Conservation (phyloP, 2,329 filamentous ascomycete genomes). For the Stachybotrys echinatus region DNA sequence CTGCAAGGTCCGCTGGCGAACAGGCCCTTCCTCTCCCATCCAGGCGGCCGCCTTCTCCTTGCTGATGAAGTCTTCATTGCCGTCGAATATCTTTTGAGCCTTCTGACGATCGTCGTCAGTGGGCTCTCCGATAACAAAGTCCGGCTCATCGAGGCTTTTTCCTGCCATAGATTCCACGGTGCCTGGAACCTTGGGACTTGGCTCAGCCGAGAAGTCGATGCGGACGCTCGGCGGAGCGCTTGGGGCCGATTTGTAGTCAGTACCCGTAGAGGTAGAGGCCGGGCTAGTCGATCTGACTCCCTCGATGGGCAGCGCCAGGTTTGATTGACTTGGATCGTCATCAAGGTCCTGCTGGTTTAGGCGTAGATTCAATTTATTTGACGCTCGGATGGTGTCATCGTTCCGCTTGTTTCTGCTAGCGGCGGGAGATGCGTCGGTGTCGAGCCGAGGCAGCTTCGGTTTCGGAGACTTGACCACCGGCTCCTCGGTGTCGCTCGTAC, state of each 20-base stretch:
- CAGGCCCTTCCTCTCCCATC: slow-evolving; percentile 70
- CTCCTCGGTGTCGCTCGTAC: slow-evolving; percentile 40
- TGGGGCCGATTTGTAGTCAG: slow-evolving; percentile 35
- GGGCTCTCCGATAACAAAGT: slow-evolving; percentile 52
- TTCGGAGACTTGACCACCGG: slow-evolving; percentile 9
- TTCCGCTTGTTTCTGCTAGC: slow-evolving; percentile 9
- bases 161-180: slow-evolving; percentile 25
- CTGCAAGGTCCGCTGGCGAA: slow-evolving; percentile 52
- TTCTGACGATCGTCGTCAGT: slow-evolving; percentile 68
- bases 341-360: slow-evolving; percentile 23
- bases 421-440: not conserved
- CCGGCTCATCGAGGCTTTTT: slow-evolving; percentile 51
- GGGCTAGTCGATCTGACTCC: slow-evolving; percentile 28
- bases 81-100: slow-evolving; percentile 78
- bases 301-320: slow-evolving; percentile 37
- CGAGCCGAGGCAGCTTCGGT: slow-evolving; percentile 5
- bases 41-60: slow-evolving; percentile 80
- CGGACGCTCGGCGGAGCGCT: slow-evolving; percentile 39
- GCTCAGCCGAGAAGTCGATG: slow-evolving; percentile 33
- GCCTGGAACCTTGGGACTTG: slow-evolving; percentile 27
- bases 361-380: slow-evolving; percentile 14
- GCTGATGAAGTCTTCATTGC: slow-evolving; percentile 73
- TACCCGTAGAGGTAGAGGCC: slow-evolving; percentile 29
- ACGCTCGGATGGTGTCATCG: slow-evolving; percentile 21
- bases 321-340: slow-evolving; percentile 25